These are phyloP conservation scores for Dichomitus squalens DNA, from an alignment of 1,284 basidiomycete species.

Conservation along the genomic window DNA sequence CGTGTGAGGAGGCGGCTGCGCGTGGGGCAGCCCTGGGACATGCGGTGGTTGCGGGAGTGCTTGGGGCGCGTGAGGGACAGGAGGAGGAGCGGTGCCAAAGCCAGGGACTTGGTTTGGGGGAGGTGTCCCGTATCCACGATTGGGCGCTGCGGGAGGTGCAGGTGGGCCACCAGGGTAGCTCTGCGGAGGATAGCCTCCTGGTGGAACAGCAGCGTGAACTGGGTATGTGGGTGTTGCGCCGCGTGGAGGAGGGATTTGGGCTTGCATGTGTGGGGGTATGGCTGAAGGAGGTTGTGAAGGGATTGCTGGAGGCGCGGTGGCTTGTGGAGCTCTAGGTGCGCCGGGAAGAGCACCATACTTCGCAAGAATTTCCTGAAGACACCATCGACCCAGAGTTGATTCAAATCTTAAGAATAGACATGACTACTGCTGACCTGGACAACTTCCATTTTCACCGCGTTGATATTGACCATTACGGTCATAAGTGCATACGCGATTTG, in stretches of 20 bases:
- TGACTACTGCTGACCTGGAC: conserved; percentile 53
- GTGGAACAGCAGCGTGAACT: conserved; percentile 23
- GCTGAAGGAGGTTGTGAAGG: conserved; percentile 25
- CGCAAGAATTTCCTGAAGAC: conserved; percentile 26
- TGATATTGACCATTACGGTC: conserved; percentile 73
- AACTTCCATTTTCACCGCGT: conserved; percentile 70
- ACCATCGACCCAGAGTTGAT: background rate
- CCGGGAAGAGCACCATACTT: conserved; percentile 24
- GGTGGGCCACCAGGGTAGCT: conserved; percentile 14
- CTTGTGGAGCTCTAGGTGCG: conserved; percentile 23
- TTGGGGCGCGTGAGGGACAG: conserved; percentile 2
- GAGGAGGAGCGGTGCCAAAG: conserved; percentile 3
- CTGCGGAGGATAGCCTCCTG: conserved; percentile 22
- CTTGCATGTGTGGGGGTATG: conserved; percentile 43
- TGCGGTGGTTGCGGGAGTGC: conserved; percentile 8
- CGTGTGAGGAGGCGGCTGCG: conserved; percentile 20
- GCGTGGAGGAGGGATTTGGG: conserved; percentile 29
- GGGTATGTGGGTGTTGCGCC: conserved; percentile 34
- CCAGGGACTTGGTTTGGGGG: conserved; percentile 16
- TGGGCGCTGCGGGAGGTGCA: conserved; percentile 4
- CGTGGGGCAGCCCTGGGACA: conserved; percentile 11
- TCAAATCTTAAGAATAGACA: background rate
- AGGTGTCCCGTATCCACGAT: conserved; percentile 19
- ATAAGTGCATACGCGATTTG: conserved; percentile 77
- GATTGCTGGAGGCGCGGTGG: conserved; percentile 23